Evolutionary conservation across 495 filamentous ascomycete genomes (phyloP), one percentile per base, ranked within the genome.

Genomic region (Penicillium daleae): DNA sequence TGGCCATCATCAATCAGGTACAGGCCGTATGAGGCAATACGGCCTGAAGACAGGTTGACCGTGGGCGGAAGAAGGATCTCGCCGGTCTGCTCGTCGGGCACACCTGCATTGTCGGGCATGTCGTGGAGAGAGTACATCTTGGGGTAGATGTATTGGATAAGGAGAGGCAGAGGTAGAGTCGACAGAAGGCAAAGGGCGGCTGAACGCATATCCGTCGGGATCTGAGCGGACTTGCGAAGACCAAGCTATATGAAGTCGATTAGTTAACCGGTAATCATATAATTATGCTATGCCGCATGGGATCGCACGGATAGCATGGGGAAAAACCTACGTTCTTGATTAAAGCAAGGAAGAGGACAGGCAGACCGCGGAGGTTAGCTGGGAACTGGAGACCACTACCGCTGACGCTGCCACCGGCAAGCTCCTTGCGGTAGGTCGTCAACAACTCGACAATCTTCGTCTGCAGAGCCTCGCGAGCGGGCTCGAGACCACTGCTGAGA

Each of bases 1-100:
- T 97, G 93, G 17, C 92, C 93, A 70, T 99, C 95, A 70, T 98
- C 96, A 69, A 99, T 96, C 57, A 99, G 86, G 74, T 99, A 98
- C 1, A 98, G 84, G n/a, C 95, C 95, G 71, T 93, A 97, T 0
- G 92, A 85, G n/a, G 92, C 91, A 48, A 99, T 81, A 32, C 89
- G 85, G 67, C 92, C 90, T 0, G 92, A 95, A 17, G 93, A 92
- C 63, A 98, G 83, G 74, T 97, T 98, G 70, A 91, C 75, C 2
- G 90, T 82, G 7, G 90, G 92, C 12, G 95, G 95, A 12, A 99
- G 86, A 24, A 90, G 79, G 60, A 94, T 97, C 68, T 95, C 92
- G 61, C 92, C 92, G 0, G 90, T 97, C 63, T 89, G 82, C 29
- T 88, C 84, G 70, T 98, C 90, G 1, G 93, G 91, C 32, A 93